Evolutionary conservation across 116 monocot genomes (phyloP), one percentile per base, ranked within the genome.

Genomic region (Phalaenopsis hybrid): DNA sequence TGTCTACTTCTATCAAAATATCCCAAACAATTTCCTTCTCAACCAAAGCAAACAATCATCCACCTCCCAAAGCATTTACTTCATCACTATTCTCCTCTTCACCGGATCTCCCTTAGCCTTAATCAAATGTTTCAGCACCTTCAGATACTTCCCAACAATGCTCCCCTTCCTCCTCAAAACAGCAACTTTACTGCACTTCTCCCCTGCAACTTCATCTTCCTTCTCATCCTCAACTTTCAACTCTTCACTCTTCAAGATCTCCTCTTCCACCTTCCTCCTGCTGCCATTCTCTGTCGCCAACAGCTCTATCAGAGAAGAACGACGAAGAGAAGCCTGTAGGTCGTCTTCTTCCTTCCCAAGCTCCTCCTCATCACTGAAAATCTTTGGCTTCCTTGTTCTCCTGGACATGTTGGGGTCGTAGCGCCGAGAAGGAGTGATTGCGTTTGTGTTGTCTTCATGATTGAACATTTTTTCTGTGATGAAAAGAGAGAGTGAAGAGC

Each of bases 401-500:
- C 61, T 85, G 2, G 85, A 85, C 85, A 85, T 85, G 81, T 78
- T 85, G 0, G 10, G 81, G 45, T 85, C 81, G 31, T 57, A 85
- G n/a, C 76, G 85, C 12, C 78, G 85, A 4, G 20, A 46, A 21
- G 15, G 12, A 15, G 15, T 73, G 72, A 37, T 37, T 41, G 65
- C 6, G 65, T 25, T 65, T 25, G 72, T 28, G 43, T 50, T 57
- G 33, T 20, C 44, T n/a, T n/a, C 45, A 10, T 67, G 37, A 25
- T 43, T 44, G 45, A 75, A 46, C 75, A 75, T 23, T 8, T 59
- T 31, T 48, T 12, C 7, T 20, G 41, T 63, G 44, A 34, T 23
- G n/a, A 23, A 28, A 18, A 46, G 28, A n/a, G 25, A 13, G 0
- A 31, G 4, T 41, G 65, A 45, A 5, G 17, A 31, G 21, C 41